Evolutionary conservation across 257 asterid species (phyloP).

Genomic region (Fraxinus pennsylvanica): DNA sequence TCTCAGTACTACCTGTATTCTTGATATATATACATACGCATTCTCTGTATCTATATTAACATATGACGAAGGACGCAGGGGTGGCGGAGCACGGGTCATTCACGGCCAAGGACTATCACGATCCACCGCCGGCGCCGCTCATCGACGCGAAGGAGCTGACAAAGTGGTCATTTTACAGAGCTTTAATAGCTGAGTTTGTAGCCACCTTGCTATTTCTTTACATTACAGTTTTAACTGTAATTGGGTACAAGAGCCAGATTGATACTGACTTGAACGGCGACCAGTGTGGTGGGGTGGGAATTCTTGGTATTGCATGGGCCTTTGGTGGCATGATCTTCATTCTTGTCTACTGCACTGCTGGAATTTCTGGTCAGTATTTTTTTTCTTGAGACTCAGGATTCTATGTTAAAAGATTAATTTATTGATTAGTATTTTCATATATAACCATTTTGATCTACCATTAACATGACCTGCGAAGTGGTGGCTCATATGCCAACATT

Average conservation of each 20-base stretch:
- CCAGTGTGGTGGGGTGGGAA: conserved; percentile 69
- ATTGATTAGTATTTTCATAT: not conserved
- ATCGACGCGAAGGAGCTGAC: conserved; percentile 58
- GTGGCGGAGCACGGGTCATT: conserved; percentile 49
- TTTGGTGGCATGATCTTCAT: conserved; percentile 83
- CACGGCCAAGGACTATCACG: conserved; percentile 68
- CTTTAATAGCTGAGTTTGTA: conserved; percentile 70
- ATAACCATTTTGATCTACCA: no score
- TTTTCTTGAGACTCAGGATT: no score
- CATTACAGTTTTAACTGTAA: conserved; percentile 64
- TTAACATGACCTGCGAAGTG: no score
- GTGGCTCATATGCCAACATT: no score
- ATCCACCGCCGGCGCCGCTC: conserved; percentile 77
- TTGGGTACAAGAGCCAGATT: conserved; percentile 58
- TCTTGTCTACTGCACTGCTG: conserved; percentile 66
- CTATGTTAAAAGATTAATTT: no score
- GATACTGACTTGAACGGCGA: conserved; percentile 29
- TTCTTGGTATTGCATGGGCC: conserved; percentile 86
- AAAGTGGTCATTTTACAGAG: conserved; percentile 77
- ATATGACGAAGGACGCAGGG: conserved; percentile 42
- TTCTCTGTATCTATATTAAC: not conserved
- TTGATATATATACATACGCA: not conserved
- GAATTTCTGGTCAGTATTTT: conserved; percentile 44
- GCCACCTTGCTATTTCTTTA: conserved; percentile 76
- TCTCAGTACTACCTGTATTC: not conserved